phyloP scores from a whole-genome alignment of 164 flowering plant species.

The Hamamelis virginiana region DNA sequence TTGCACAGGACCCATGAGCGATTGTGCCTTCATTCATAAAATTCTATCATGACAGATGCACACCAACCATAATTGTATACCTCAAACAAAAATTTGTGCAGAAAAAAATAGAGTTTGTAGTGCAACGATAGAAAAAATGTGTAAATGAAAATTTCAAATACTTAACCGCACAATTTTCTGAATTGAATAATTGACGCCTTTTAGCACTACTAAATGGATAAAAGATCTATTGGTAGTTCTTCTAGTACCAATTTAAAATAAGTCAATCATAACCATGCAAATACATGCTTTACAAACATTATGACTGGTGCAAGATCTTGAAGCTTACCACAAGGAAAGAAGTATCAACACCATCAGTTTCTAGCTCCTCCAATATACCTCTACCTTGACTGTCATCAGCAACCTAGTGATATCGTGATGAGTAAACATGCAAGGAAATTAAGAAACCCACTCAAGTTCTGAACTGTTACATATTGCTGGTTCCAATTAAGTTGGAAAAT shows the following conservation, averaged over 20 bases:
- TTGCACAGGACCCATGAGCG: no score
- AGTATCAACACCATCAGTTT: conserved; percentile 86
- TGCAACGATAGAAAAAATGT: no score
- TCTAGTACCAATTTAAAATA: neutral
- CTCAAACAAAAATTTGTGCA: no score
- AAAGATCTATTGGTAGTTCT: no score
- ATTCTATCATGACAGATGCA: no score
- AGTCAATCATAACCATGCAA: neutral
- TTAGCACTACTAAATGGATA: no score
- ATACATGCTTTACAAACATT: neutral
- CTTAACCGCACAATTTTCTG: no score
- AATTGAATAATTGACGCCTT: no score
- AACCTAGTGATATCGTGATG: conserved; percentile 39
- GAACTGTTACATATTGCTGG: neutral
- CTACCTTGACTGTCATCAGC: conserved; percentile 81
- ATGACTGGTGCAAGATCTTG: neutral
- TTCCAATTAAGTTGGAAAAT: neutral
- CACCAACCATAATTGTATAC: no score
- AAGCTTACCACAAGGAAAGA: conserved; percentile 69
- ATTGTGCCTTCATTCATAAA: no score
- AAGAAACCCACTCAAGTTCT: neutral
- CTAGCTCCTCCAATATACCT: conserved; percentile 67
- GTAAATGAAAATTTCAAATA: no score
- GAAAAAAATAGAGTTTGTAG: no score
- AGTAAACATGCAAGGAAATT: neutral